Percentiles rank a stretch among this genome's conserved stretches.
Conservation (phyloP, 2,329 filamentous ascomycete species). For the Exophiala oligosperma region DNA sequence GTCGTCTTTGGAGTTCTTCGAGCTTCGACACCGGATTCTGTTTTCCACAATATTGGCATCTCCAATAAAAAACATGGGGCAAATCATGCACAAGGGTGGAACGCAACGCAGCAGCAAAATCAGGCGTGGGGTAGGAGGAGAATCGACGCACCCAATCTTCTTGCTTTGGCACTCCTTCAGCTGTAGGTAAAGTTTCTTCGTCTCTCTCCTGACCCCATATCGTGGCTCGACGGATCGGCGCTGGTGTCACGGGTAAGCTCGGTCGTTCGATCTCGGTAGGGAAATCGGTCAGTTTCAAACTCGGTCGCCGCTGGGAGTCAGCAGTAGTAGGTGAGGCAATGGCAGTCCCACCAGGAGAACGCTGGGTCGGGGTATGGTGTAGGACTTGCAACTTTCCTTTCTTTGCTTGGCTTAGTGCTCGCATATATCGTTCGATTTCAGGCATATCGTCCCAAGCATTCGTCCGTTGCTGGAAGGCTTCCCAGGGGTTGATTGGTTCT, state of each 20-base stretch:
- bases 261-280: conserved; percentile 79
- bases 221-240: conserved; percentile 68
- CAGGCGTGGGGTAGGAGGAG: conserved; percentile 33
- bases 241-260: conserved; percentile 86
- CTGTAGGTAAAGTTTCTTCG: conserved; percentile 64
- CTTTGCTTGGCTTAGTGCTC: conserved; percentile 65
- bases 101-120: conserved; percentile 22
- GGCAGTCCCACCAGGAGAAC: conserved; percentile 14
- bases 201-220: conserved; percentile 67
- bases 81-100: conserved; percentile 23
- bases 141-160: conserved; percentile 84
- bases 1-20: conserved; percentile 66
- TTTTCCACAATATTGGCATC: conserved; percentile 40
- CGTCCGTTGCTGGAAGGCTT: conserved; percentile 64
- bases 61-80: conserved; percentile 32
- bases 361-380: conserved; percentile 28
- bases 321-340: conserved; percentile 28
- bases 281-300: conserved; percentile 80
- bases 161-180: conserved; percentile 82
- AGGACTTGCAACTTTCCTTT: conserved; percentile 50
- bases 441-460: conserved; percentile 95
- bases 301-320: conserved; percentile 44
- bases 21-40: conserved; percentile 71
- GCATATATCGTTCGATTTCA: conserved; percentile 85
- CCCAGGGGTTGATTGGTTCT: conserved; percentile 43